phyloP scores from a whole-genome alignment of 805 yeast genomes.

The Saccharomycopsis sp. region DNA sequence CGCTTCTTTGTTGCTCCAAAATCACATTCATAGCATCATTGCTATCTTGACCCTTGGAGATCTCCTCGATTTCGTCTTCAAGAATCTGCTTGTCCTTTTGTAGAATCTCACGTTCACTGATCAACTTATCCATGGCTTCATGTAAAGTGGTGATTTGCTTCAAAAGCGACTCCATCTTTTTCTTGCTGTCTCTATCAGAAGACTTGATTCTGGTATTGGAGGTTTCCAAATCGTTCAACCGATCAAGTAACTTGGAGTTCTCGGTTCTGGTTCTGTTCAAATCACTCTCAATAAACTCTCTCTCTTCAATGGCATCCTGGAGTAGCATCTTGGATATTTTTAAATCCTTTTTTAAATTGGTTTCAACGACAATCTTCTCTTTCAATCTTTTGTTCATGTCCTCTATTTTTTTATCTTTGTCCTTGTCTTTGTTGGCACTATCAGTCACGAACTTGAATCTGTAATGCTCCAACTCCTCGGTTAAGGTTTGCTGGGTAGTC shows the following conservation, averaged over 20 bases:
- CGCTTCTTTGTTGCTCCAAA: constrained; percentile 26
- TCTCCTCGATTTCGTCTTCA: constrained; percentile 36
- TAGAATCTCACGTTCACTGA: constrained; percentile 54
- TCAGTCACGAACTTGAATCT: constrained; percentile 36
- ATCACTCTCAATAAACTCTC: constrained; percentile 30
- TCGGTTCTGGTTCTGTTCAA: constrained; percentile 27
- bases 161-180: constrained; percentile 36
- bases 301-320: constrained; percentile 43
- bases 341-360: constrained; percentile 53
- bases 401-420: constrained; percentile 41
- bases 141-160: constrained; percentile 50
- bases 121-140: constrained; percentile 50
- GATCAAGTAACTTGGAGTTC: constrained; percentile 33
- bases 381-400: constrained; percentile 45
- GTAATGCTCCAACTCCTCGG: constrained; percentile 48
- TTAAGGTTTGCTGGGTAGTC: constrained; percentile 40
- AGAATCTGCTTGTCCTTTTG: constrained; percentile 39
- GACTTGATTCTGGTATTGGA: constrained; percentile 35
- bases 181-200: constrained; percentile 38
- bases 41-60: constrained; percentile 27
- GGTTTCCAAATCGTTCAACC: constrained; percentile 33
- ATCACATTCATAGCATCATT: constrained; percentile 26
- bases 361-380: constrained; percentile 52
- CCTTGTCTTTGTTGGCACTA: constrained; percentile 30
- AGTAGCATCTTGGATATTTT: constrained; percentile 52